Evolutionary conservation across 225 moss, liverwort and hornwort genomes (phyloP).

Genomic region (Physcomitrellopsis africana): DNA sequence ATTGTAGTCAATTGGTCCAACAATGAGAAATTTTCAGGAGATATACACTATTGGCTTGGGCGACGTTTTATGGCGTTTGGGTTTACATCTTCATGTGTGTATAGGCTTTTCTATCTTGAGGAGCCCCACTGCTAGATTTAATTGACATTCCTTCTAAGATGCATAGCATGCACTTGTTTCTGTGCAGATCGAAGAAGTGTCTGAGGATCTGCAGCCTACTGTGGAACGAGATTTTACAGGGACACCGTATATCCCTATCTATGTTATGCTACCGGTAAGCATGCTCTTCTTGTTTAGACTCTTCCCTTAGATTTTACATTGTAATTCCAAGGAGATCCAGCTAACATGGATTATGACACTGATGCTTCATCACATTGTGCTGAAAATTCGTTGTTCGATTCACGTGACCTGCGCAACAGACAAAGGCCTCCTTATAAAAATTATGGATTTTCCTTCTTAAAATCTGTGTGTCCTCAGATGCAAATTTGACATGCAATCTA

Average conservation of each 20-base stretch:
- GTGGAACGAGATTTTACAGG: conserved; percentile 79
- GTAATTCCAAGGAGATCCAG: background rate
- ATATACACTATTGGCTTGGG: background rate
- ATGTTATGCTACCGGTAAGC: conserved; percentile 91
- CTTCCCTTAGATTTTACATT: background rate
- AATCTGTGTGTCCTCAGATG: background rate
- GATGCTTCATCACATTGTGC: background rate
- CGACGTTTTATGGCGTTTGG: background rate
- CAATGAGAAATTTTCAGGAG: conserved; percentile 3
- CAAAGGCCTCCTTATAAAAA: no score
- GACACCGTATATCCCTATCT: conserved; percentile 85
- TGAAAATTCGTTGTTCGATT: no score
- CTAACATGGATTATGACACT: background rate
- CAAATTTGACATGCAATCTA: background rate
- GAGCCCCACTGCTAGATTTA: background rate
- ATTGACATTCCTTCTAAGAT: conserved; percentile 10
- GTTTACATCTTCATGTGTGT: background rate
- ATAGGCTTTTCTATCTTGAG: background rate
- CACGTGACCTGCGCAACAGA: no score
- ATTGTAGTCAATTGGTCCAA: background rate
- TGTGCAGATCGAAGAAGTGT: conserved; percentile 37
- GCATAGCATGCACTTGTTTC: background rate
- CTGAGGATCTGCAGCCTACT: background rate
- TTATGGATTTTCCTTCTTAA: no score
- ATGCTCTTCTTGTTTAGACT: conserved; percentile 15